Conservation (phyloP, 257 asterid genomes). For the Nicotiana sylvestris region DNA sequence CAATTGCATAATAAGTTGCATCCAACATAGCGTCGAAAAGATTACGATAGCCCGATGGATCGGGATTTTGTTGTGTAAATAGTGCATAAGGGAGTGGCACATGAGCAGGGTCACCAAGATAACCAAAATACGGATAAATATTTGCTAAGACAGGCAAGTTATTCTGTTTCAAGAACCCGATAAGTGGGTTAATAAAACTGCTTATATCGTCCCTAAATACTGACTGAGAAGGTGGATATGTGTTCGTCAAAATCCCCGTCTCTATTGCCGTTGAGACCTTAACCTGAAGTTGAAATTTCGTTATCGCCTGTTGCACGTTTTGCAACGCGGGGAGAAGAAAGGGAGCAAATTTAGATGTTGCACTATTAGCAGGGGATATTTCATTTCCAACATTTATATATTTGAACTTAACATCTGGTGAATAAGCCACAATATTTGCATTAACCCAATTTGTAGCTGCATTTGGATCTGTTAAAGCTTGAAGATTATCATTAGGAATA, state of each 20-base stretch:
- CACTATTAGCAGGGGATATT: neutral
- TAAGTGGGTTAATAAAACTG: constrained; percentile 9
- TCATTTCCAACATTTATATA: constrained; percentile 43
- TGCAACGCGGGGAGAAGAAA: constrained; percentile 22
- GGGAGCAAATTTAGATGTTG: neutral
- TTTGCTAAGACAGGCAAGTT: constrained; percentile 26
- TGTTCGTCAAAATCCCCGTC: neutral
- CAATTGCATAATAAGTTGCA: constrained; percentile 26
- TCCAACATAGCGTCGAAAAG: constrained; percentile 36
- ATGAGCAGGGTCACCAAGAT: neutral
- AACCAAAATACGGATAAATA: constrained; percentile 23
- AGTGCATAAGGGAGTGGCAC: constrained; percentile 18
- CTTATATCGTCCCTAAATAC: constrained; percentile 5
- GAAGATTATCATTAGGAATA: constrained; percentile 22
- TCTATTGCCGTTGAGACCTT: constrained; percentile 32
- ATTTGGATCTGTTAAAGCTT: constrained; percentile 12
- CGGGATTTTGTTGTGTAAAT: constrained; percentile 14
- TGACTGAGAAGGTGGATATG: constrained; percentile 31
- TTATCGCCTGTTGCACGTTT: constrained; percentile 24
- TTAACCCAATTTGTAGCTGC: constrained; percentile 30
- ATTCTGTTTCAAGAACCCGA: constrained; percentile 15
- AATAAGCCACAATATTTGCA: constrained; percentile 5
- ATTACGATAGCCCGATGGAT: constrained; percentile 20
- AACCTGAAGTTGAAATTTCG: neutral
- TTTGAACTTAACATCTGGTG: constrained; percentile 22